Percentiles rank a stretch among this genome's conserved stretches.
phyloP scores from a whole-genome alignment of 306 rosid species.

The Cucumis cinereus region DNA sequence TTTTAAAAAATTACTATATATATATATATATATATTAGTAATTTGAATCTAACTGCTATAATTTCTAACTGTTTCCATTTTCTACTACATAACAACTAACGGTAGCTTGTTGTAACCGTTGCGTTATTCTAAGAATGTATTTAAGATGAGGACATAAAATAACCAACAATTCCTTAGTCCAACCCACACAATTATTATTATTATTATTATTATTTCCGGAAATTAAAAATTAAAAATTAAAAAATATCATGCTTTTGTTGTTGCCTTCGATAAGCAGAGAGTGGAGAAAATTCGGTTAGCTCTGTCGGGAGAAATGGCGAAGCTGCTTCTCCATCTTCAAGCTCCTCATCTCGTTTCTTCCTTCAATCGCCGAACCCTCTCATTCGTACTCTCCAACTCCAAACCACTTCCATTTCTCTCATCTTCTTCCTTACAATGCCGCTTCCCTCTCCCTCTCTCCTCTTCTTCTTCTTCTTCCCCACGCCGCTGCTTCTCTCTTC shows the following conservation, averaged over 20 bases:
- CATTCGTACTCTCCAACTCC: slow-evolving; percentile 14
- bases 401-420: slow-evolving; percentile 2
- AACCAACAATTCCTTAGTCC: no score
- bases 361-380: slow-evolving; percentile 13
- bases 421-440: slow-evolving; percentile 1
- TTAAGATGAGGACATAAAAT: no score
- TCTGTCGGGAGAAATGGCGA: slow-evolving; percentile 32
- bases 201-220: no score
- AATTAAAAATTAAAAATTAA: no score
- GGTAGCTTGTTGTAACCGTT: no score
- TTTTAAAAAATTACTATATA: no score
- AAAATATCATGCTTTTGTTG: background rate
- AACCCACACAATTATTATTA: no score
- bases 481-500: slow-evolving; percentile 16
- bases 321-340: slow-evolving; percentile 33
- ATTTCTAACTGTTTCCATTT: no score
- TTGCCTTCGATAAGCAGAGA: background rate
- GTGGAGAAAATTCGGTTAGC: background rate
- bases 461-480: background rate
- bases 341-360: slow-evolving; percentile 28
- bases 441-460: background rate
- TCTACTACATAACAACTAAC: no score
- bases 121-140: no score
- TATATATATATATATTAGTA: no score
- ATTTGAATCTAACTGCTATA: no score